A percentile compares a stretch with the other conserved stretches of the same genome.
Conservation (phyloP, 495 filamentous ascomycete genomes). For the Lasiosphaeris hirsuta region DNA sequence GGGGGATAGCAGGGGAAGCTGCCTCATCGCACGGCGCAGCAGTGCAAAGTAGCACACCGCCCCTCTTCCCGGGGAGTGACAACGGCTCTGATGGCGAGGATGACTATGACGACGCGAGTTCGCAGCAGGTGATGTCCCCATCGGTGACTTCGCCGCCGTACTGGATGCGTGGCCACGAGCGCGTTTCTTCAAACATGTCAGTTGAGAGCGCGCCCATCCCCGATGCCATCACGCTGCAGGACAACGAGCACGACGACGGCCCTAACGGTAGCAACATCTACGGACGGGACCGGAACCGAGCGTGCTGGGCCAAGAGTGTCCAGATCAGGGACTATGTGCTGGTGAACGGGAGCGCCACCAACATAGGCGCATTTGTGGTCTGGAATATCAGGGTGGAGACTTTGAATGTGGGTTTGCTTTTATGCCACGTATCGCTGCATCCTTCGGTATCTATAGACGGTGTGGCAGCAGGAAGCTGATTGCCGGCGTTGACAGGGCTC, state of each 20-base stretch:
- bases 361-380: conserved; percentile 56
- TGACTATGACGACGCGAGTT: conserved; percentile 13
- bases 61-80: conserved; percentile 15
- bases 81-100: conserved; percentile 10
- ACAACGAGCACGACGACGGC: conserved; percentile 47
- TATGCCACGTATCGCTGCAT: no score
- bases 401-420: conserved; percentile 34
- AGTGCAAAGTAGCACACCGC: not conserved
- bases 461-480: not conserved
- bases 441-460: not conserved
- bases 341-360: conserved; percentile 48
- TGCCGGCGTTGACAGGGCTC: conserved; percentile 37
- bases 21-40: not conserved
- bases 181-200: conserved; percentile 36
- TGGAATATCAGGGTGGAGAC: conserved; percentile 56
- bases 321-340: conserved; percentile 48
- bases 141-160: conserved; percentile 33
- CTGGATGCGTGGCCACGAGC: conserved; percentile 18
- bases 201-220: conserved; percentile 41
- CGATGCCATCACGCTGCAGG: conserved; percentile 50
- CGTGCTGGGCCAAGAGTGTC: conserved; percentile 57
- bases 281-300: conserved; percentile 44
- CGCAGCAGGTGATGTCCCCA: conserved; percentile 17
- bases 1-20: not conserved
- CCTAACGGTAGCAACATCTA: conserved; percentile 28